Base-by-base conservation (phyloP, 116 monocot species). In the Dioscorea cayenensis region DNA sequence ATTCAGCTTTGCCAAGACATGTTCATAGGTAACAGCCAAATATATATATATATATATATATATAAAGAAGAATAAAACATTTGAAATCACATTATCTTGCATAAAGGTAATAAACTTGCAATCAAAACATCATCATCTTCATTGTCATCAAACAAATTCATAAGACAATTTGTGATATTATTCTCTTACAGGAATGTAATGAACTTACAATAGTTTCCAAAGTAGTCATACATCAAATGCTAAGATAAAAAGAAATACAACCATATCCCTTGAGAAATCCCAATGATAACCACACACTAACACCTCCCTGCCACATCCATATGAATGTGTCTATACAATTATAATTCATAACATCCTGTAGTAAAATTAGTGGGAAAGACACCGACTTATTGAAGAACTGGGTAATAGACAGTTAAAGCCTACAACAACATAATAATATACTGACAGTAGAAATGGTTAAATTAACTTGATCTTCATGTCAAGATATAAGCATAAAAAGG, bases 281-380 rank as follows among this genome's bases (percentile, higher is more conserved):
- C 6, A 70, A 52, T 6, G 1, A 1, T 25, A 25, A 59, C 59
- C 51, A 22, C 8, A 8, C 50, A 12, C 55, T 58, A 28, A 58
- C 51, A 27, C 52, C 55, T 62, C 14, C 51, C 6, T 32, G 5
- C 52, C 27, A 59, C 27, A 70, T 70, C 52, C 18, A 36, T 65
- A 36, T 35, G 64, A 59, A 71, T 77, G 52, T 58, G 18, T 43
- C 7, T 70, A 60, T 50, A 75, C 66, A 75, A 65, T 70, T 69
- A 14, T 51, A 49, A 49, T 51, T 50, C 36, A 52, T 17, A 27
- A 60, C 14, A 43, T 74, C 64, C 28, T 66, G 65, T 52, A 62
- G 49, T 71, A 66, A 37, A 66, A 28, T 72, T 51, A 58, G 66
- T 66, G 37, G 72, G 51, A 67, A 10, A 29, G 43, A 60, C 36